Evolutionary conservation across 129 eudicot species (phyloP).

Genomic region (Erigeron canadensis): DNA sequence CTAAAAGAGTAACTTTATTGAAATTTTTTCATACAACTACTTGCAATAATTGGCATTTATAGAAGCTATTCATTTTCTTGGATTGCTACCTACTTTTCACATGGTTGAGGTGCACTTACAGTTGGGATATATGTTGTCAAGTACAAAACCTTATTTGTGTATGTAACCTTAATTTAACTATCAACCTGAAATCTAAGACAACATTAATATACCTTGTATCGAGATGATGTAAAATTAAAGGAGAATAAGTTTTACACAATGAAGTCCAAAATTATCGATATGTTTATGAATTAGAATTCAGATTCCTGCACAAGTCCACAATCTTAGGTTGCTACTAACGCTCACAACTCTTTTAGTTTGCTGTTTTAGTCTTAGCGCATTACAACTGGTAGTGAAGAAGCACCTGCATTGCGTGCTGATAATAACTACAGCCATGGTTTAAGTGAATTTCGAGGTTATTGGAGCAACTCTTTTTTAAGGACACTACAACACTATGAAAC

Average conservation of each 20-base stretch:
- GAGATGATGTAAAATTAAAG: conserved; percentile 2
- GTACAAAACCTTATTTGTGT: conserved; percentile 13
- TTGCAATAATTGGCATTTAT: conserved; percentile 29
- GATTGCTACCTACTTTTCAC: conserved; percentile 34
- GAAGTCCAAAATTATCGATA: not conserved
- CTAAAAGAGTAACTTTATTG: conserved; percentile 5
- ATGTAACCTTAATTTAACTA: not conserved
- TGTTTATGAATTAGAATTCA: not conserved
- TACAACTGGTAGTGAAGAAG: not conserved
- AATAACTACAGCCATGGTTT: not conserved
- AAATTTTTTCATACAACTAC: conserved; percentile 23
- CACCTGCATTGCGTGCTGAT: not conserved
- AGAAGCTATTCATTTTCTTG: conserved; percentile 17
- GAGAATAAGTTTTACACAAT: not conserved
- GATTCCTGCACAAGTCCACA: not conserved
- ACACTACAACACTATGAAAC: too few species aligned
- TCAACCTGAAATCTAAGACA: not conserved
- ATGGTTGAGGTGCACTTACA: conserved; percentile 23
- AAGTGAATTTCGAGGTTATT: not conserved
- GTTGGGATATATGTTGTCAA: conserved; percentile 17
- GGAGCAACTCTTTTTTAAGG: not conserved
- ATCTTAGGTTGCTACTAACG: not conserved
- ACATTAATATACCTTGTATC: not conserved
- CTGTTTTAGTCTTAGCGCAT: not conserved
- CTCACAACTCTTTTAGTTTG: not conserved